Evolutionary conservation across 148 eudicot species (phyloP), one percentile per base, ranked within the genome.

Genomic region (Rhododendron griersonianum): DNA sequence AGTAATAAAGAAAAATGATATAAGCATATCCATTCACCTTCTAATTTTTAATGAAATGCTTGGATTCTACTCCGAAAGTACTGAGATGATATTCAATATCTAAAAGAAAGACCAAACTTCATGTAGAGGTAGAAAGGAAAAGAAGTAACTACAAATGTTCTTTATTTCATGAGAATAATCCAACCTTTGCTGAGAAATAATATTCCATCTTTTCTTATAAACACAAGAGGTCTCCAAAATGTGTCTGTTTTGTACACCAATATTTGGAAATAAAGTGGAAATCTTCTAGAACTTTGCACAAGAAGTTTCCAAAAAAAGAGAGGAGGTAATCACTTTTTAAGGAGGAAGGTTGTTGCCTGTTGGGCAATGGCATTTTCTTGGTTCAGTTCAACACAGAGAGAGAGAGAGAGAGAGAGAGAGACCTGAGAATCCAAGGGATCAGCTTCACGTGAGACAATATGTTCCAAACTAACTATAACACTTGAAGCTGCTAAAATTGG

Each of bases 351-450:
- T 73, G 37, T 28, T 51, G 55, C 55, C 55, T 51, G 55, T 51
- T 73, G 77, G 77, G 41, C 41, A n/a, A 33, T 11, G 35, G 18
- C 19, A 30, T 41, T 59, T 19, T 73, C 77, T 73, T 73, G 77
- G 37, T 73, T 73, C 44, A 28, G 11, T 73, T 73, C 19, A 71
- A 74, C 45, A 7, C 47, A 75, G 11, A 75, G 35, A n/a, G n/a
- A 28, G 33, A 69, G 16, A 28, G 14, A 28, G 75, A 28, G 10
- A 77, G 23, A 28, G 37, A 61, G 44, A 45, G 55, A 51, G 25
- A 95, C 98, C 89, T 94, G 95, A 47, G 98, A 93, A 79, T 94
- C 98, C 82, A 95, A 89, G 81, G 98, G 98, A 89, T 95, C 98
- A 11, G 98, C 91, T 92, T 95, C 98, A n/a, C 98, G 94, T 9